Conservation (phyloP, 2,329 filamentous ascomycete species). For the Geosmithia morbida region DNA sequence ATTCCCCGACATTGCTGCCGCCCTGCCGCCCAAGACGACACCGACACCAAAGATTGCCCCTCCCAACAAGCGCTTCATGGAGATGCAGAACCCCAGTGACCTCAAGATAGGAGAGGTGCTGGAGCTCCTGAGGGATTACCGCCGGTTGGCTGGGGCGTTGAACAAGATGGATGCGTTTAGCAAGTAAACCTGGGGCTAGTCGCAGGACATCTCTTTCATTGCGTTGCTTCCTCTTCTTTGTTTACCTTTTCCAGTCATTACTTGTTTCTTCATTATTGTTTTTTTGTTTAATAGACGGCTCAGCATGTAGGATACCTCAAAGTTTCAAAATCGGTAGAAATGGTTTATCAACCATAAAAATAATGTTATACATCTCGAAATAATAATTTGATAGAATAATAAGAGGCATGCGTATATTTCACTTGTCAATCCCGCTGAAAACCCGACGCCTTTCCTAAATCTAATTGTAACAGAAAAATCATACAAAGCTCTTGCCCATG, state of each 20-base stretch:
- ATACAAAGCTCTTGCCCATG: no score
- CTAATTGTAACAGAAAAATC: no score
- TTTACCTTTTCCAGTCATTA: neutral
- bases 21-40: conserved; percentile 38
- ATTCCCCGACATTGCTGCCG: conserved; percentile 43
- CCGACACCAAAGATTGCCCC: conserved; percentile 39
- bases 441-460: no score
- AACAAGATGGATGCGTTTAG: conserved; percentile 48
- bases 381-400: no score
- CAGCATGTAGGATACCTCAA: neutral
- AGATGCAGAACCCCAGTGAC: conserved; percentile 54
- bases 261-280: neutral
- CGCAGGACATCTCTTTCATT: neutral
- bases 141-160: conserved; percentile 51
- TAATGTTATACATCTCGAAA: no score
- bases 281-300: neutral
- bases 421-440: no score
- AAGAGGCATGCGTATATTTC: no score
- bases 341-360: no score
- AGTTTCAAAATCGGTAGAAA: no score
- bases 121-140: conserved; percentile 59
- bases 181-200: no score
- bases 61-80: conserved; percentile 60
- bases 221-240: conserved; percentile 4
- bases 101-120: conserved; percentile 60